Evolutionary conservation across 1,284 basidiomycete genomes (phyloP).

Genomic region (Leccinum pachyderme): DNA sequence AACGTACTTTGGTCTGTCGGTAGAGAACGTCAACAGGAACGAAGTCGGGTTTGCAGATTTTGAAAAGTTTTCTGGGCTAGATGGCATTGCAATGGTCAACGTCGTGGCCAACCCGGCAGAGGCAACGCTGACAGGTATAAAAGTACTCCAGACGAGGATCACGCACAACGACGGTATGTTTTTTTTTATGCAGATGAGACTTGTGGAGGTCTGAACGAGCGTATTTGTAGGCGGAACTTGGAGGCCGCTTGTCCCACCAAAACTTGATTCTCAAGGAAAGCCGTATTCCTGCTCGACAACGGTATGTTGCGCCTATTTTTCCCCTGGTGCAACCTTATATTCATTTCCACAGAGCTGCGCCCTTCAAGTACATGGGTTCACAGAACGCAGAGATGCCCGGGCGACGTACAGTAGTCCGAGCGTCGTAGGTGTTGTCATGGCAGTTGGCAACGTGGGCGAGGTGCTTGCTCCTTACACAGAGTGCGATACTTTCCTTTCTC

Average conservation of each 20-base stretch:
- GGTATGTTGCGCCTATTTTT: constrained; percentile 38
- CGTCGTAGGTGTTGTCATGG: constrained; percentile 91
- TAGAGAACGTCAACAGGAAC: constrained; percentile 90
- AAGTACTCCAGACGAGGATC: constrained; percentile 83
- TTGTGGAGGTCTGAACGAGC: neutral
- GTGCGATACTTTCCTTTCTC: constrained; percentile 93
- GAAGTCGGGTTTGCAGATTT: constrained; percentile 90
- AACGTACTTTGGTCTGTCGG: constrained; percentile 88
- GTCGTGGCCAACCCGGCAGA: constrained; percentile 82
- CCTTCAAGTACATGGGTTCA: constrained; percentile 94
- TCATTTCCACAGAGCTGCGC: constrained; percentile 62
- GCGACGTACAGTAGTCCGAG: constrained; percentile 93
- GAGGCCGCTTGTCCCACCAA: constrained; percentile 80
- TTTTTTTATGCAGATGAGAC: neutral
- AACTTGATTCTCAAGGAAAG: constrained; percentile 73
- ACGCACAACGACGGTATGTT: constrained; percentile 91
- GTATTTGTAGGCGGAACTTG: constrained; percentile 69
- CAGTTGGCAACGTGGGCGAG: constrained; percentile 96
- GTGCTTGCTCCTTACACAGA: constrained; percentile 79
- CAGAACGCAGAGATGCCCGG: constrained; percentile 85
- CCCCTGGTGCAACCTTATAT: neutral
- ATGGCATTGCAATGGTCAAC: constrained; percentile 94
- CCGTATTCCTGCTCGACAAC: constrained; percentile 73
- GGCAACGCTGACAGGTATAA: constrained; percentile 70
- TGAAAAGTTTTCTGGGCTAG: constrained; percentile 95